These are phyloP conservation scores for Penicillium sp. DNA, from an alignment of 2,329 filamentous ascomycete species.

Conservation along the genomic window DNA sequence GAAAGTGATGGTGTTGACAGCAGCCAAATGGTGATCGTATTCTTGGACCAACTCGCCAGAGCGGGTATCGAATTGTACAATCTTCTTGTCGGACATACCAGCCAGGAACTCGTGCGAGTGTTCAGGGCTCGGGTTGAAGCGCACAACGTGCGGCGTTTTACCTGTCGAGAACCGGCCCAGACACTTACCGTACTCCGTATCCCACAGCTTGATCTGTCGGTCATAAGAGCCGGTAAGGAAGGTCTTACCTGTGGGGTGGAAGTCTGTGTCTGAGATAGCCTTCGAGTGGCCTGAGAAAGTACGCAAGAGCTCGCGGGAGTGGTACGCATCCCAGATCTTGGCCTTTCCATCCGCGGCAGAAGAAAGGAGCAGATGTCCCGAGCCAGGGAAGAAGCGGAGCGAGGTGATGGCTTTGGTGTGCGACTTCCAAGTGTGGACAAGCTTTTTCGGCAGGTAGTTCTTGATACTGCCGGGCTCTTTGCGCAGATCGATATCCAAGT, in stretches of 20 bases:
- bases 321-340: slow-evolving; percentile 94
- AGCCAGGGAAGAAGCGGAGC: slow-evolving; percentile 82
- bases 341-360: slow-evolving; percentile 88
- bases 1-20: slow-evolving; percentile 96
- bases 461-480: slow-evolving; percentile 78
- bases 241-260: slow-evolving; percentile 76
- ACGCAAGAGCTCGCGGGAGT: slow-evolving; percentile 81
- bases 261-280: slow-evolving; percentile 83
- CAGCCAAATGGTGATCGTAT: slow-evolving; percentile 97
- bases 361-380: slow-evolving; percentile 84
- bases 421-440: slow-evolving; percentile 84
- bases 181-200: slow-evolving; percentile 91
- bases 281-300: slow-evolving; percentile 92
- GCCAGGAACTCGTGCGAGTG: slow-evolving; percentile 87
- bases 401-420: slow-evolving; percentile 85
- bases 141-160: slow-evolving; percentile 91
- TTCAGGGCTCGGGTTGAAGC: slow-evolving; percentile 81
- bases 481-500: slow-evolving; percentile 79
- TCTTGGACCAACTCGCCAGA: slow-evolving; percentile 85
- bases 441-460: slow-evolving; percentile 93
- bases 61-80: slow-evolving; percentile 91
- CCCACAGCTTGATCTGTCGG: slow-evolving; percentile 96
- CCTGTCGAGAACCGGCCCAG: slow-evolving; percentile 86
- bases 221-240: slow-evolving; percentile 94
- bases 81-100: slow-evolving; percentile 98